Evolutionary conservation across 192 early-diverging fungal species (phyloP).

Genomic region (Backusella luteola): DNA sequence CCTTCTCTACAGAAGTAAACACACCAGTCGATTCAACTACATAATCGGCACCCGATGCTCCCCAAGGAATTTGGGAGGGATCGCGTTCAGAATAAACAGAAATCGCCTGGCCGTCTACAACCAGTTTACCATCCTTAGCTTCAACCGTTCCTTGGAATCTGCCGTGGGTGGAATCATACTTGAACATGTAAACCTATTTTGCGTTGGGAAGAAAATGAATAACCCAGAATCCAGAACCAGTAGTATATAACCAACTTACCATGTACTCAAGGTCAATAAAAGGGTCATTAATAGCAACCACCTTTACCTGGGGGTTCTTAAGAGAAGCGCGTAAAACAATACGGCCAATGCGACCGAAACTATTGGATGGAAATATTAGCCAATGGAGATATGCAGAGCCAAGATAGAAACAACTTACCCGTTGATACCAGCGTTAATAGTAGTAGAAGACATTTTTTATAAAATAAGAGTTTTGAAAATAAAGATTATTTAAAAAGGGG

Average conservation of each 20-base stretch:
- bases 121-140: slow-evolving; percentile 76
- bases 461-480: slow-evolving; percentile 5
- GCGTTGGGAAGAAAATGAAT: not conserved
- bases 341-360: slow-evolving; percentile 98
- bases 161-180: slow-evolving; percentile 99
- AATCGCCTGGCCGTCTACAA: slow-evolving; percentile 83
- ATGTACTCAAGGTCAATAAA: slow-evolving; percentile 97
- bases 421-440: slow-evolving; percentile 60
- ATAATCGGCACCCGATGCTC: slow-evolving; percentile 75
- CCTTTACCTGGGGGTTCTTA: slow-evolving; percentile 67
- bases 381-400: not conserved
- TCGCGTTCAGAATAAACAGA: slow-evolving; percentile 68
- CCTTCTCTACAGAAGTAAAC: slow-evolving; percentile 90
- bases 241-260: slow-evolving; percentile 39
- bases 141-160: slow-evolving; percentile 80
- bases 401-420: slow-evolving; percentile 32
- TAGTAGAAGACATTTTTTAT: slow-evolving; percentile 28
- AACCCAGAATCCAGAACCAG: not conserved
- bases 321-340: slow-evolving; percentile 91
- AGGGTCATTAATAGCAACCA: slow-evolving; percentile 94
- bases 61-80: slow-evolving; percentile 89
- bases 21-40: slow-evolving; percentile 98
- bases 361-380: slow-evolving; percentile 12
- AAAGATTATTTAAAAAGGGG: slow-evolving; percentile 1
- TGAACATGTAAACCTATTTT: slow-evolving; percentile 73